These are phyloP conservation scores for Rhododendron kiyosumense DNA, from an alignment of 148 eudicot species.

Conservation along the genomic window DNA sequence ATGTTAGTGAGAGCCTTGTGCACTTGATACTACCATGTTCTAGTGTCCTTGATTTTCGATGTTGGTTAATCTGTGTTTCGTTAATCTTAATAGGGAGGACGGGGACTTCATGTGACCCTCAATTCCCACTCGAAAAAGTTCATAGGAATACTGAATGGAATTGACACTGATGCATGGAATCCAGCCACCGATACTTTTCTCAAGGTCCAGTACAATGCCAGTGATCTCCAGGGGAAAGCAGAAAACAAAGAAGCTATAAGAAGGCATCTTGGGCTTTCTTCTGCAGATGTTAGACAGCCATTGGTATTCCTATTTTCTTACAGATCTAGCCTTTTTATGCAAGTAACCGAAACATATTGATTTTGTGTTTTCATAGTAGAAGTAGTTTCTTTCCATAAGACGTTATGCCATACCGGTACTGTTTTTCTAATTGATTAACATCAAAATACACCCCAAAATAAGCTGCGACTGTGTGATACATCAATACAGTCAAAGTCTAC, in stretches of 20 bases:
- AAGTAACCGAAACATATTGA: background rate
- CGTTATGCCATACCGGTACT: background rate
- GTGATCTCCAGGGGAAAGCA: constrained; percentile 71
- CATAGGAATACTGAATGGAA: constrained; percentile 87
- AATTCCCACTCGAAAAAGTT: constrained; percentile 79
- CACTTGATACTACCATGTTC: constrained; percentile 10
- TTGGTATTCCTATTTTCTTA: constrained; percentile 40
- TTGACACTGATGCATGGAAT: constrained; percentile 93
- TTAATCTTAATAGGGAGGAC: constrained; percentile 58
- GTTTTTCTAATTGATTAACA: background rate
- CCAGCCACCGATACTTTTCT: constrained; percentile 78
- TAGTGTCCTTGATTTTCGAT: constrained; percentile 6
- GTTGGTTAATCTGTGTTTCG: background rate
- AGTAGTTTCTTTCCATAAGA: background rate
- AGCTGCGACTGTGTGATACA: background rate
- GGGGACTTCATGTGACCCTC: constrained; percentile 81
- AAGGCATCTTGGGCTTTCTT: constrained; percentile 66
- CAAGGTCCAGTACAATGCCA: constrained; percentile 64
- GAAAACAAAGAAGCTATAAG: constrained; percentile 77
- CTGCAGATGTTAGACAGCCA: constrained; percentile 50
- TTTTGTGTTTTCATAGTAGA: background rate
- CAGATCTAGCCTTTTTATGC: background rate
- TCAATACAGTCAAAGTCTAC: background rate
- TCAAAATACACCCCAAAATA: background rate
- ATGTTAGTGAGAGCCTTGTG: background rate